Evolutionary conservation across 805 yeast species (phyloP), one percentile per base, ranked within the genome.

Genomic region (Kodamaea lidongshanica): DNA sequence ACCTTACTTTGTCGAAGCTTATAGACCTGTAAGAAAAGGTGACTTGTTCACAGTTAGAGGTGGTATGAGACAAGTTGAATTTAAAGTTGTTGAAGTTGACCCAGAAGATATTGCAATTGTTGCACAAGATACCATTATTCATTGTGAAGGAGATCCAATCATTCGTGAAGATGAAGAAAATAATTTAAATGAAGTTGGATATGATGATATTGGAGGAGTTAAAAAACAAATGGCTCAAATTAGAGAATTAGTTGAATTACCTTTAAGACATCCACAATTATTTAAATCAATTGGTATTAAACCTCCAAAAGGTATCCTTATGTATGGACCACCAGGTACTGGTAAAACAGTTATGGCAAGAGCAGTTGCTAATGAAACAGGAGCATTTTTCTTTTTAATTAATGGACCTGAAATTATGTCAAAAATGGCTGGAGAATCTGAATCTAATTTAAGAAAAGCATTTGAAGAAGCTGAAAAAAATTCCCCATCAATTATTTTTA

Each of bases 401-500:
- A 92, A 92, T 56, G 98, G 98, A 61, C 98, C 98, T 7, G 98
- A 92, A 65, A 94, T 92, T 53, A 92, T 92, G 98, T 88, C 97
- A 33, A 92, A 92, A 67, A 92, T 92, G 98, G 98, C 98, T 30
- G 98, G 98, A 70, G 98, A 92, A 66, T 84, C 95, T 11, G 98
- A 92, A 67, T 83, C 95, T 19, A 92, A 92, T 53, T 70, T 92
- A 59, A 79, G 98, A 70, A 88, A 88, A 65, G 98, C 98, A 2
- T 92, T 92, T 50, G 98, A 92, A 66, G 98, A 92, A 66, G 98
- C 98, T 34, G 98, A 92, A 66, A 92, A 92, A 67, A 89, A 92
- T 59, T 92, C 97, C 10, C 98, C 98, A 11, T 77, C 98, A 9
- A 92, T 92, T 51, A 92, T 92, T 42, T 92, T 92, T 68, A 92